Percentiles rank a stretch among this genome's conserved stretches.
These are phyloP conservation scores for Xylariales sp. DNA, from an alignment of 2,329 filamentous ascomycete species.

Conservation along the genomic window DNA sequence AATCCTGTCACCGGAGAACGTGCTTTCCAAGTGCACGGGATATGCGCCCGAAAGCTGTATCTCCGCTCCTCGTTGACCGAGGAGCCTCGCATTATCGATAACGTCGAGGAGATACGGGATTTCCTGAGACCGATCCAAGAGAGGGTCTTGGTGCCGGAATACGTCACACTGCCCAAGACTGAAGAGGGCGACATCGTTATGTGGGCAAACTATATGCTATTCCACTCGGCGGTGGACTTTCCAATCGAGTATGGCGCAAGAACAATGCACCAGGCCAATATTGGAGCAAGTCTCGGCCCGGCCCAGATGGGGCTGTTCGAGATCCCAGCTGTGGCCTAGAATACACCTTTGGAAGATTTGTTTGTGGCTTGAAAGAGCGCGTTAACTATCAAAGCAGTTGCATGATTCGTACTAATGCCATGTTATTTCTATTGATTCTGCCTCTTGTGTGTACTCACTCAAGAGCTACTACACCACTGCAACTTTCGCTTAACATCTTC, in stretches of 20 bases:
- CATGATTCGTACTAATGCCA: too few species aligned
- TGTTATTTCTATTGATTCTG: too few species aligned
- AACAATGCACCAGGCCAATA: constrained; percentile 42
- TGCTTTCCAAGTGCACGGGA: constrained; percentile 38
- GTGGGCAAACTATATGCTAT: constrained; percentile 38
- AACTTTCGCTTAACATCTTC: too few species aligned
- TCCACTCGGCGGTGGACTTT: constrained; percentile 40
- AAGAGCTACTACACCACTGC: too few species aligned
- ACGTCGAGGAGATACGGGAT: constrained; percentile 30
- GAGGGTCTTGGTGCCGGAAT: constrained; percentile 35
- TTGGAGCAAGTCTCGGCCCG: too few species aligned
- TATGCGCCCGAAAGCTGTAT: constrained; percentile 32
- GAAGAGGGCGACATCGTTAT: constrained; percentile 39
- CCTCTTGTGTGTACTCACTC: too few species aligned
- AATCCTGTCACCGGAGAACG: constrained; percentile 36
- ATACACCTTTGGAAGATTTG: too few species aligned
- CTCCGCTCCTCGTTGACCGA: constrained; percentile 27
- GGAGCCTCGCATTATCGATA: constrained; percentile 28
- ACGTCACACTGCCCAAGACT: constrained; percentile 31
- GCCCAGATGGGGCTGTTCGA: too few species aligned
- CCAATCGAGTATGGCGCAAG: constrained; percentile 31
- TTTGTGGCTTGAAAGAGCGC: too few species aligned
- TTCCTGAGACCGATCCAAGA: constrained; percentile 31
- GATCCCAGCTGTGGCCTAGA: too few species aligned
- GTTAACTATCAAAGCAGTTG: too few species aligned